A percentile compares a stretch with the other conserved stretches of the same genome.
phyloP scores from a whole-genome alignment of 495 filamentous ascomycete genomes.

The Podospora pseudopauciseta region DNA sequence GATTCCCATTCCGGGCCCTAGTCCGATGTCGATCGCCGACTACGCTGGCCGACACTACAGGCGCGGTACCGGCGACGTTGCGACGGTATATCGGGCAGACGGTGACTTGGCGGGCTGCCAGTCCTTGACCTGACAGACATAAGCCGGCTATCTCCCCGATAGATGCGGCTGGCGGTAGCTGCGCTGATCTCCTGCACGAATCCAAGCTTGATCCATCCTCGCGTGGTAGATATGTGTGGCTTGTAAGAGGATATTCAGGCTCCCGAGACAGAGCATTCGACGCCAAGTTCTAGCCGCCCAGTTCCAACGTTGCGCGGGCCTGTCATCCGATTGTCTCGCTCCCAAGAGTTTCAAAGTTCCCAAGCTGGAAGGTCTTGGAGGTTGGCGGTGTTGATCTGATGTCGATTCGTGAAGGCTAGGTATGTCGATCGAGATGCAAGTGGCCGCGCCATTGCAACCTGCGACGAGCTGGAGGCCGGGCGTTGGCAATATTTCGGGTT shows the following conservation, averaged over 20 bases:
- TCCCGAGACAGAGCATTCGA: background rate
- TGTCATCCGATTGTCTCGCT: background rate
- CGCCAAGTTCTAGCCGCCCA: background rate
- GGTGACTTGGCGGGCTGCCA: slow-evolving; percentile 8
- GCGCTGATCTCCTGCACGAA: background rate
- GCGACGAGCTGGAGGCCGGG: background rate
- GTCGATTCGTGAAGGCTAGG: background rate
- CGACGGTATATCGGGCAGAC: slow-evolving; percentile 4
- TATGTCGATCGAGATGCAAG: background rate
- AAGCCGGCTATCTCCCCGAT: background rate
- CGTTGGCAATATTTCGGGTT: background rate
- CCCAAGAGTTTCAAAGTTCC: background rate
- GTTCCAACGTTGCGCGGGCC: background rate
- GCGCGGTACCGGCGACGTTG: background rate
- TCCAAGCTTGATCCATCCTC: background rate
- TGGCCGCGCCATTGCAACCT: background rate
- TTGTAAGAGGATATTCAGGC: background rate
- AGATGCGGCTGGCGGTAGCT: background rate
- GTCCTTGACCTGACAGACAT: background rate
- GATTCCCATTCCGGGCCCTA: slow-evolving; percentile 17
- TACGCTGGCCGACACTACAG: background rate
- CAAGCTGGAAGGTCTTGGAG: background rate
- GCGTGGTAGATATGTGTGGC: background rate
- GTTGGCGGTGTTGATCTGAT: background rate
- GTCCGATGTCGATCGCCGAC: slow-evolving; percentile 12